These are phyloP conservation scores for Hypsizygus marmoreus DNA, from an alignment of 768 basidiomycete genomes.

Conservation along the genomic window DNA sequence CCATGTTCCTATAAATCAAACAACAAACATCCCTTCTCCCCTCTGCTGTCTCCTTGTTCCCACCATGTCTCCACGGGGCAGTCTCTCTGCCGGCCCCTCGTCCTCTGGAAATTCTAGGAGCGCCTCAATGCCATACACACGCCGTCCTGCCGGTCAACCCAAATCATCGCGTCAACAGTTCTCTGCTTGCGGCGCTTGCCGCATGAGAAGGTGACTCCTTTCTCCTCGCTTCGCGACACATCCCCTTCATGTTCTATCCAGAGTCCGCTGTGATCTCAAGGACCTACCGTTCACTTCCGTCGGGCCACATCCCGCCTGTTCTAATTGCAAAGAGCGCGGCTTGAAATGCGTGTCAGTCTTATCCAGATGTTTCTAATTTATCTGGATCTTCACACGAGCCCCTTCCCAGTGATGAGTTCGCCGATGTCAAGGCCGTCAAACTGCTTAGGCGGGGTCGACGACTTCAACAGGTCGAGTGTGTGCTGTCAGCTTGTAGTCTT, in stretches of 20 bases:
- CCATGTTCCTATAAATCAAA: slow-evolving; percentile 37
- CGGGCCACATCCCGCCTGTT: slow-evolving; percentile 60
- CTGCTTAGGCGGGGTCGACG: slow-evolving; percentile 76
- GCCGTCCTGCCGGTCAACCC: slow-evolving; percentile 59
- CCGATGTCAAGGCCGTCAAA: slow-evolving; percentile 89
- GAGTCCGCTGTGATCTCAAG: slow-evolving; percentile 93
- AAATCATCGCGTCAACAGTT: slow-evolving; percentile 84
- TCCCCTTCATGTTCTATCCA: slow-evolving; percentile 29
- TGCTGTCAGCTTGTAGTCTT: slow-evolving; percentile 15
- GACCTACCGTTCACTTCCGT: slow-evolving; percentile 63
- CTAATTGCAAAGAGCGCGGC: slow-evolving; percentile 87
- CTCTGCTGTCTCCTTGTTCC: slow-evolving; percentile 21
- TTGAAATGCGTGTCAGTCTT: slow-evolving; percentile 88
- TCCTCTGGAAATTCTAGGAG: slow-evolving; percentile 35
- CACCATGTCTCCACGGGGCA: slow-evolving; percentile 61
- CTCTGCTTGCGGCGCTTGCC: slow-evolving; percentile 93
- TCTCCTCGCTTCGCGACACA: slow-evolving; percentile 10
- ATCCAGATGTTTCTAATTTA: slow-evolving; percentile 1
- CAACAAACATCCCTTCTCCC: slow-evolving; percentile 21
- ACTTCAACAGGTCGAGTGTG: slow-evolving; percentile 84
- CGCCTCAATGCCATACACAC: slow-evolving; percentile 43
- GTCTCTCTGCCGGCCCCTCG: slow-evolving; percentile 38
- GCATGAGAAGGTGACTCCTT: slow-evolving; percentile 71
- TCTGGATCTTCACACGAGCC: slow-evolving; percentile 1
- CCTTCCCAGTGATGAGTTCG: slow-evolving; percentile 78